Evolutionary conservation across 257 asterid genomes (phyloP).

Genomic region (Solanum etuberosum): DNA sequence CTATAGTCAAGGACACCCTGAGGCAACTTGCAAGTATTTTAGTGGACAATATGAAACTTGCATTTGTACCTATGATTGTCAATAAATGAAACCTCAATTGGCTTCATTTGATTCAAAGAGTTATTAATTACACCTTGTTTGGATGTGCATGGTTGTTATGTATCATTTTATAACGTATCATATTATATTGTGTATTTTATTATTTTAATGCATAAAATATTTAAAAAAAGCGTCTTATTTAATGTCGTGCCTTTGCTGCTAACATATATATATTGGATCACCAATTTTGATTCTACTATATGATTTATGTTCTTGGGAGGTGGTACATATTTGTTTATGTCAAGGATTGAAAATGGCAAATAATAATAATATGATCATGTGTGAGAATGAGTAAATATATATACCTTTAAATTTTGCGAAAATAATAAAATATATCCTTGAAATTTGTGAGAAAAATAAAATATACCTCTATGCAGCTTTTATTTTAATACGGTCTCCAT

Average conservation of each 20-base stretch:
- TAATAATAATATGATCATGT: no score
- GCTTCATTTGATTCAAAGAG: background rate
- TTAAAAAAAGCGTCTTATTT: background rate
- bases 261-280: background rate
- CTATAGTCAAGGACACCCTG: background rate
- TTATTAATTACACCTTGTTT: no score
- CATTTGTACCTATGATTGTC: background rate
- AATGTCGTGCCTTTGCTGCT: background rate
- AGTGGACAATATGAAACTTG: background rate
- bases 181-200: rapidly evolving
- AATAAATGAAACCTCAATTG: background rate
- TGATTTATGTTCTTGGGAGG: no score
- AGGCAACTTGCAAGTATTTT: background rate
- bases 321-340: background rate
- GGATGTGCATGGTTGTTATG: background rate
- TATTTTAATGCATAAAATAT: background rate
- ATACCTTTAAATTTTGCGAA: no score
- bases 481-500: no score
- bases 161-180: background rate
- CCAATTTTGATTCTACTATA: background rate
- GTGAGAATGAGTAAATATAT: background rate
- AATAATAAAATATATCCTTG: no score
- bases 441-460: no score
- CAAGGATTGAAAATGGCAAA: background rate
- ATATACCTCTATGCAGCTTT: no score